A percentile compares a stretch with the other conserved stretches of the same genome.
These are phyloP conservation scores for Symbiodinium pilosum DNA, from an alignment of 73 alveolate species.

Conservation along the genomic window DNA sequence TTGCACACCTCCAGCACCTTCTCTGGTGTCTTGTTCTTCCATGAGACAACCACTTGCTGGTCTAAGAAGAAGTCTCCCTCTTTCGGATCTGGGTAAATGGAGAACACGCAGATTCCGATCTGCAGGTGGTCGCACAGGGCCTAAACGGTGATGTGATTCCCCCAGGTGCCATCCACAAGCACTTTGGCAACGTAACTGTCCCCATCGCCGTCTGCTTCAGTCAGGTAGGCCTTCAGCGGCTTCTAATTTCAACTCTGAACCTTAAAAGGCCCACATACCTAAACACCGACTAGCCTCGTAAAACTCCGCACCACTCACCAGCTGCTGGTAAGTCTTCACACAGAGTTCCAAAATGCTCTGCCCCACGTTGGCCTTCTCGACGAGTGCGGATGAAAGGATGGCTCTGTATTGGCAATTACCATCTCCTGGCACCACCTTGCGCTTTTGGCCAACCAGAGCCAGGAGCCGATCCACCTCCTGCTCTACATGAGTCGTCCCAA, in stretches of 20 bases:
- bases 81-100: neutral
- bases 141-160: neutral
- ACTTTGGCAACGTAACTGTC: neutral
- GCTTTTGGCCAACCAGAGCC: neutral
- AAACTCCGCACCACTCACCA: neutral
- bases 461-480: neutral
- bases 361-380: neutral
- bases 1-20: neutral
- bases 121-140: neutral
- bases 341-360: neutral
- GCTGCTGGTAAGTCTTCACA: neutral
- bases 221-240: slow-evolving; percentile 6
- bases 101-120: neutral
- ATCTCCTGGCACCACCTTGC: neutral
- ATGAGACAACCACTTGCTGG: neutral
- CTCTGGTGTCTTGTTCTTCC: neutral
- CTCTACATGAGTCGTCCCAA: neutral
- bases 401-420: neutral
- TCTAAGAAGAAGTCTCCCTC: neutral
- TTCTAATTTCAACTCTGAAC: neutral
- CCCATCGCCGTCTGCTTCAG: neutral
- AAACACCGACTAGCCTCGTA: neutral
- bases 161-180: neutral
- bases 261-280: neutral
- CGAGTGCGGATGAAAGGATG: neutral